Evolutionary conservation across 83 land plant genomes (phyloP).

Genomic region (Thuja plicata): DNA sequence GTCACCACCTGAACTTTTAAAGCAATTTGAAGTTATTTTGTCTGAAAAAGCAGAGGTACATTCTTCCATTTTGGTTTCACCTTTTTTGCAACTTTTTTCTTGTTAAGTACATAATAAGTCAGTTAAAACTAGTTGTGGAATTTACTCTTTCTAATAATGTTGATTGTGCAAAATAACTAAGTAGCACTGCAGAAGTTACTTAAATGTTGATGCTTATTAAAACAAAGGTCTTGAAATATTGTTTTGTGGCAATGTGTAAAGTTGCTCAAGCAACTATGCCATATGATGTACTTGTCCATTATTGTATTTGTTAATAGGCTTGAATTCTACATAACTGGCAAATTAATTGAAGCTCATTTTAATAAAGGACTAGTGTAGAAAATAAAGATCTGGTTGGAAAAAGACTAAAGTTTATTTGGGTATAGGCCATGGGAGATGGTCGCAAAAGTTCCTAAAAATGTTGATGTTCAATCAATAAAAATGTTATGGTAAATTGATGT

Average conservation of each 20-base stretch:
- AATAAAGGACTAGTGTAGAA: background rate
- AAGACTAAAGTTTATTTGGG: too few relatives aligned
- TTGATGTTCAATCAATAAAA: too few relatives aligned
- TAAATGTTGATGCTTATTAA: background rate
- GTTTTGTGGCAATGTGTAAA: background rate
- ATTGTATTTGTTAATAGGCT: background rate
- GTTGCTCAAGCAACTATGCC: background rate
- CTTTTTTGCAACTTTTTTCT: background rate
- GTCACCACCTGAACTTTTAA: conserved; percentile 44
- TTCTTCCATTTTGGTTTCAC: background rate
- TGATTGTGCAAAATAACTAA: background rate
- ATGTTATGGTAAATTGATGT: too few relatives aligned
- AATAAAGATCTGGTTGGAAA: background rate
- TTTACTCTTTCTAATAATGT: background rate
- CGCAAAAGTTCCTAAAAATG: background rate
- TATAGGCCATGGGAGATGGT: background rate
- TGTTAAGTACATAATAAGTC: background rate
- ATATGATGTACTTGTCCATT: background rate
- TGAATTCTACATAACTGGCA: background rate
- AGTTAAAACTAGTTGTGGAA: background rate
- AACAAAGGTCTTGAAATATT: background rate
- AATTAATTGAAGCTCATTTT: background rate
- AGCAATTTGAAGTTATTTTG: conserved; percentile 43
- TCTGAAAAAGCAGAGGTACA: conserved; percentile 49
- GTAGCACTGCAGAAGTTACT: background rate